Evolutionary conservation across 495 filamentous ascomycete species (phyloP), one percentile per base, ranked within the genome.

Genomic region (Xanthoparmelia taractica): DNA sequence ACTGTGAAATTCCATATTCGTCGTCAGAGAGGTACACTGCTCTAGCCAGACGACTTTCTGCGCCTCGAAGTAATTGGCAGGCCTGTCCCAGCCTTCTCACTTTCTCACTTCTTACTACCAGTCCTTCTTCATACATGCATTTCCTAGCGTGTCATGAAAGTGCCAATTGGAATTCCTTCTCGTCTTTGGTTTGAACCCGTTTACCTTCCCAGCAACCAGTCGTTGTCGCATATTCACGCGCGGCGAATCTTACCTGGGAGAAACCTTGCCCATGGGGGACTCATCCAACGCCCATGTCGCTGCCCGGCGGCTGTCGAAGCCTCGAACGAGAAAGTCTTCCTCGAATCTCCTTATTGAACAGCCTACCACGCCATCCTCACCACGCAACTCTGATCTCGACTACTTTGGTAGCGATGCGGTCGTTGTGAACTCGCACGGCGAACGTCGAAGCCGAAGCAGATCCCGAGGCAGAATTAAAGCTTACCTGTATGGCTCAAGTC

Each of bases 391-490:
- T 33, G 63, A 68, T 23, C 18, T 57, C 11, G 79, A 66, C 50
- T 66, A 59, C 15, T 66, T 65, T 18, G 68, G 64, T 34, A 62
- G 65, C 33, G 29, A 58, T 50, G 52, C 58, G 4, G 63, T 55
- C 8, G 52, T 68, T 23, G 64, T 68, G 54, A 48, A 56, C 18
- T 66, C 64, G 23, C 58, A 65, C n/a, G 63, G 65, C 20, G 61
- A 68, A 29, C 57, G 66, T 33, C 66, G 68, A 60, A 68, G 64
- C 34, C 60, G 66, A 56, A 60, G 62, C 27, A 68, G 65, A 38
- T 64, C 64, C 17, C 66, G 68, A n/a, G 52, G 50, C 43, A 70
- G 64, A 63, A 60, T 70, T n/a, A 61, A 59, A 41, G 67, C 60
- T 1, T 68, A 70, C 43, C 61, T 70, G 13, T 65, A 65, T 45